Base-by-base conservation (phyloP, 805 yeast species). In the Metschnikowia lochheadii region DNA sequence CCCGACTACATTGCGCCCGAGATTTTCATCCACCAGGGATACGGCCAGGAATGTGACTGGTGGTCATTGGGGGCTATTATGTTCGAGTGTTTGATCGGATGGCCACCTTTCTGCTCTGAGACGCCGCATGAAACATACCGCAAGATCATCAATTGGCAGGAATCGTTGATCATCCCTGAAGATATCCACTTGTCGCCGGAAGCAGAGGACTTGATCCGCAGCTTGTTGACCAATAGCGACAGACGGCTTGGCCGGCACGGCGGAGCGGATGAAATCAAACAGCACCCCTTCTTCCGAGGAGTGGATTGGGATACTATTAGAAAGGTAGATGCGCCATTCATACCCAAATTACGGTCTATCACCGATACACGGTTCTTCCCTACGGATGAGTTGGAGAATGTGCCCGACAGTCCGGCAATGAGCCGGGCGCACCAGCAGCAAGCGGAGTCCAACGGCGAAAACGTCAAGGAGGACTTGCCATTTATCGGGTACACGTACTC, bases 331-430 rank as follows among this genome's bases (percentile, higher is more conserved):
- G 97, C 97, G 3, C 97, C 97, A 20, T 90, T 90, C 62, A 87
- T 94, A 58, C 96, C 99, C 23, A 87, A 89, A 63, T 78, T 94
- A 63, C 82, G 90, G 58, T 86, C 96, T 11, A 86, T 92, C 53
- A 92, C 98, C 5, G 99, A 94, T 67, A 94, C 99, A 0, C 79
- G 97, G 60, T 92, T 92, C 75, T 94, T 94, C 89, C 98, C 99
- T 39, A 89, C 96, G 1, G 98, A 92, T 66, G 99, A 92, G 64
- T 76, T 92, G 62, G 97, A 92, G 67, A 89, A 88, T 62, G 90
- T 92, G 46, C 96, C 98, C 2, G 97, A 91, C 62, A 83, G 89
- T 42, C 96, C 96, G 11, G 63, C 76, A 3, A 61, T 70, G 54
- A 66, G 64, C 49, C 67, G 69, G 49, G 89, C 90, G 31, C 85